Conservation (phyloP, 805 yeast genomes). For the Dipodascus geniculatus region DNA sequence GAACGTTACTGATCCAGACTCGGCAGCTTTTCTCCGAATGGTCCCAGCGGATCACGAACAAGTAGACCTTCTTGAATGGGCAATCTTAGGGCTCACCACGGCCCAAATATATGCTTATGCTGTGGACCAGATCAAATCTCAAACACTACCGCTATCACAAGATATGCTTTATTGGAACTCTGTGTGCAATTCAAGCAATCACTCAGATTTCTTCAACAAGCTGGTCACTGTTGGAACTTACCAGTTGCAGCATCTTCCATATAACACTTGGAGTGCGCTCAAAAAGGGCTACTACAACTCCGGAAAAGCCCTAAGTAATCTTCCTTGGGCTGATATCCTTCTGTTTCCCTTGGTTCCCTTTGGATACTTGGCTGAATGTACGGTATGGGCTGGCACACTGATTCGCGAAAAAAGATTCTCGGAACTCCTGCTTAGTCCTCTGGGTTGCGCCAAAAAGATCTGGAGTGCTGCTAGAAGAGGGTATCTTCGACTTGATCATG, state of each 20-base stretch:
- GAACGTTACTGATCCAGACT: background rate
- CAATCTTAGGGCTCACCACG: conserved; percentile 24
- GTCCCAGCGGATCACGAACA: conserved; percentile 5
- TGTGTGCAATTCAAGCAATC: background rate
- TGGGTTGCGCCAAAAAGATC: background rate
- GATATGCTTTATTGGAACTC: conserved; percentile 38
- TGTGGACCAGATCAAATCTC: conserved; percentile 26
- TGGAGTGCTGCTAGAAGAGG: background rate
- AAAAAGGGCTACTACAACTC: background rate
- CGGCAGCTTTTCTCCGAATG: background rate
- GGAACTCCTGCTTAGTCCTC: background rate
- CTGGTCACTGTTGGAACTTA: background rate
- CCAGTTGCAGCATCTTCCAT: background rate
- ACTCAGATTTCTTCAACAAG: background rate
- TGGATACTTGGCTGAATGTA: background rate
- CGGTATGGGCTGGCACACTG: background rate
- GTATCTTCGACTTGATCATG: background rate
- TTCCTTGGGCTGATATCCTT: background rate
- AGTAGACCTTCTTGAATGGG: conserved; percentile 15
- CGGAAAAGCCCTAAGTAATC: background rate
- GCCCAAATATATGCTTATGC: conserved; percentile 26
- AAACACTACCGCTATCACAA: conserved; percentile 33
- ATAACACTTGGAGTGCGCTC: background rate
- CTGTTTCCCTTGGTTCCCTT: background rate
- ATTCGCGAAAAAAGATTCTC: background rate